A percentile compares a stretch with the other conserved stretches of the same genome.
Evolutionary conservation across 208 protist species (phyloP).

Genomic region (Leishmania major): DNA sequence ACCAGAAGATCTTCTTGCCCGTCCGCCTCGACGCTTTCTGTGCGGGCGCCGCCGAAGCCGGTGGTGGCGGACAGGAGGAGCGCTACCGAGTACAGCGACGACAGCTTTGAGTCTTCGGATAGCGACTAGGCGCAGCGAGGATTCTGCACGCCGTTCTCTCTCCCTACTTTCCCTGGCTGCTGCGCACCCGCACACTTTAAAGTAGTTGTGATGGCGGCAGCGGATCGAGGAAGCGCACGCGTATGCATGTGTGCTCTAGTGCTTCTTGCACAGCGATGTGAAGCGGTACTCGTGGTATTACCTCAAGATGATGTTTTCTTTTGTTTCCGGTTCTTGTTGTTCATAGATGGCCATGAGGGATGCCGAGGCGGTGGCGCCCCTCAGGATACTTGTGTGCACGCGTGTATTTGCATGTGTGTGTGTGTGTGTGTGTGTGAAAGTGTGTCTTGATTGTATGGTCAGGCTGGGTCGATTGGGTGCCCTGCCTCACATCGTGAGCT

Average conservation of each 20-base stretch:
- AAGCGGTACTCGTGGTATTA: no score
- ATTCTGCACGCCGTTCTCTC: neutral
- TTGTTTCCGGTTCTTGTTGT: neutral
- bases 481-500: neutral
- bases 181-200: neutral
- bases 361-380: neutral
- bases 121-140: constrained; percentile 10
- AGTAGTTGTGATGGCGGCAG: neutral
- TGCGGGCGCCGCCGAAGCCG: constrained; percentile 20
- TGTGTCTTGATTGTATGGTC: neutral
- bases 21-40: neutral
- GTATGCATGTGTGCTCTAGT: neutral
- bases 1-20: neutral
- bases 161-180: neutral
- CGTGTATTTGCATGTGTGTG: neutral
- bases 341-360: neutral
- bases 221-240: neutral
- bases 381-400: neutral
- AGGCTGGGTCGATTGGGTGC: neutral
- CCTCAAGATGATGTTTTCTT: neutral
- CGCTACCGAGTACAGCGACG: constrained; percentile 30
- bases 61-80: neutral
- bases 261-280: neutral
- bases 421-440: neutral
- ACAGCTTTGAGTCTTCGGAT: constrained; percentile 45